phyloP scores from a whole-genome alignment of 805 yeast species.

The Brettanomyces bruxellensis region DNA sequence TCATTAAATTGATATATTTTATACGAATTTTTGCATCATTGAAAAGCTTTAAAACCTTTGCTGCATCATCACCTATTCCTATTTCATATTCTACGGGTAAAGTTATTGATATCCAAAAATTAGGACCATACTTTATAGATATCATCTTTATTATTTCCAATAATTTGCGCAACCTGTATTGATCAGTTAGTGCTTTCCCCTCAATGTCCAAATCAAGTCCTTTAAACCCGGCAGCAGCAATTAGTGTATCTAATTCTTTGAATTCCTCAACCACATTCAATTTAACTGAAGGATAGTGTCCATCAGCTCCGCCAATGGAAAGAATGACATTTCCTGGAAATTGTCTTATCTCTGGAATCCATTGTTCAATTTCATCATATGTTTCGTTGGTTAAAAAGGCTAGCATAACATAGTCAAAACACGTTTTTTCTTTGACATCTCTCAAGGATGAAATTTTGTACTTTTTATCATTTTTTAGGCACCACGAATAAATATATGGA shows the following conservation, averaged over 20 bases:
- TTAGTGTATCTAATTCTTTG: slow-evolving; percentile 7
- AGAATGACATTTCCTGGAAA: slow-evolving; percentile 16
- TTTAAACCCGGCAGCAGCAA: slow-evolving; percentile 9
- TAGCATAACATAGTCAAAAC: slow-evolving; percentile 14
- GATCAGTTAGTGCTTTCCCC: slow-evolving; percentile 12
- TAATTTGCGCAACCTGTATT: slow-evolving; percentile 3
- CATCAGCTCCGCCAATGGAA: slow-evolving; percentile 25
- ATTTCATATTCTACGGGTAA: slow-evolving; percentile 21
- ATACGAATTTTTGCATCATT: slow-evolving; percentile 6
- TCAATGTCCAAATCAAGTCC: slow-evolving; percentile 25
- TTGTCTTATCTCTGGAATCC: slow-evolving; percentile 16
- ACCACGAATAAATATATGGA: slow-evolving; percentile 25
- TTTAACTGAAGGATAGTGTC: slow-evolving; percentile 15
- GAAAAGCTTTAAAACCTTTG: slow-evolving; percentile 10
- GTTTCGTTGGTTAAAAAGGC: slow-evolving; percentile 20
- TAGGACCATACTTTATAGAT: background rate
- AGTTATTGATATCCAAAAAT: slow-evolving; percentile 17
- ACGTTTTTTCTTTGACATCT: slow-evolving; percentile 9
- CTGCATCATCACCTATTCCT: slow-evolving; percentile 13
- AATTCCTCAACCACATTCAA: slow-evolving; percentile 10
- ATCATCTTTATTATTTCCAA: background rate
- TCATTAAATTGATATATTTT: slow-evolving; percentile 18
- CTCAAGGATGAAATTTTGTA: slow-evolving; percentile 12
- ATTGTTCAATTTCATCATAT: slow-evolving; percentile 17
- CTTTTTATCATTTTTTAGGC: slow-evolving; percentile 8